Conservation (phyloP, 2,329 filamentous ascomycete species). For the Aureobasidium leucospermi region DNA sequence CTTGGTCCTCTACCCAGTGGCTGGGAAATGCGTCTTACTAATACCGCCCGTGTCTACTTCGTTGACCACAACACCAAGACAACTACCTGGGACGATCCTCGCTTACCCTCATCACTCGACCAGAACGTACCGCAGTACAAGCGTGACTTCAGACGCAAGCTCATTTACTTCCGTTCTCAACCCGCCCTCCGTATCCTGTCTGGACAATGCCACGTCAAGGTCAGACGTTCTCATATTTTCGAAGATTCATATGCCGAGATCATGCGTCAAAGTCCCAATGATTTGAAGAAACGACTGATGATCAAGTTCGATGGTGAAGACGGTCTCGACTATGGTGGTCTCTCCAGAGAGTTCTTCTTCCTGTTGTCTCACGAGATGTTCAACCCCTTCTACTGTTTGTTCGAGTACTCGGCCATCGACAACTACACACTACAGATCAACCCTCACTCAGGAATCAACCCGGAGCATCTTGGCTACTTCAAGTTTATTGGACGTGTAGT, state of each 20-base stretch:
- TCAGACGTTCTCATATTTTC: slow-evolving; percentile 92
- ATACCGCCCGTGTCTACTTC: slow-evolving; percentile 96
- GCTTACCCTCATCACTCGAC: slow-evolving; percentile 88
- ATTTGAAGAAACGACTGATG: slow-evolving; percentile 97
- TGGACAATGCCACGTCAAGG: slow-evolving; percentile 97
- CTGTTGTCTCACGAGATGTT: slow-evolving; percentile 99
- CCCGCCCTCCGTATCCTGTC: slow-evolving; percentile 91
- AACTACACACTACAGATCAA: slow-evolving; percentile 99
- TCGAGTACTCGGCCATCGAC: slow-evolving; percentile 99
- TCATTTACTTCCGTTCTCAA: slow-evolving; percentile 99
- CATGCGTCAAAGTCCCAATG: slow-evolving; percentile 88
- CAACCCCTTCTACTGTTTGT: slow-evolving; percentile 98
- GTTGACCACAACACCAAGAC: slow-evolving; percentile 99
- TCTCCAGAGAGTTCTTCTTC: slow-evolving; percentile 99
- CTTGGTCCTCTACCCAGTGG: slow-evolving; percentile 90
- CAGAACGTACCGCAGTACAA: slow-evolving; percentile 99
- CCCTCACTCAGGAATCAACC: slow-evolving; percentile 97
- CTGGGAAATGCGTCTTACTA: slow-evolving; percentile 99
- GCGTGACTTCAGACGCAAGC: slow-evolving; percentile 93
- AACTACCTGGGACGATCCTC: slow-evolving; percentile 96
- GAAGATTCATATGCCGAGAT: slow-evolving; percentile 99
- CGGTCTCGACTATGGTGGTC: slow-evolving; percentile 92
- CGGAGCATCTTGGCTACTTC: slow-evolving; percentile 98
- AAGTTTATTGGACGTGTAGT: slow-evolving; percentile 98
- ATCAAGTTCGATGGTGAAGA: slow-evolving; percentile 99